Conservation (phyloP, 495 filamentous ascomycete species). For the Parachaetomium inaequale region DNA sequence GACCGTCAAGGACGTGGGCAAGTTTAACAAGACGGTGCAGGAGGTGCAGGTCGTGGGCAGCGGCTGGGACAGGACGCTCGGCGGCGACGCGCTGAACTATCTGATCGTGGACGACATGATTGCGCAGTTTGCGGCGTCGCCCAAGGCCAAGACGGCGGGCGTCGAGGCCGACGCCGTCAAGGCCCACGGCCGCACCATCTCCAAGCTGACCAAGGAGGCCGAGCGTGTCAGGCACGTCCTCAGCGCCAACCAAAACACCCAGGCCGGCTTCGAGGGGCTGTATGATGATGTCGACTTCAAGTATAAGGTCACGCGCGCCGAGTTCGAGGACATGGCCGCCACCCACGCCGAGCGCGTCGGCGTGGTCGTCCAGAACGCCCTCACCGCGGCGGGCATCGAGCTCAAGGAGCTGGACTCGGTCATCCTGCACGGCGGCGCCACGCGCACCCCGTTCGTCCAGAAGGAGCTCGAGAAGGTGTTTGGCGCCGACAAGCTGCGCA, state of each 20-base stretch:
- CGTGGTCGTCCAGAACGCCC: slow-evolving; percentile 66
- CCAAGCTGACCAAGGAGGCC: slow-evolving; percentile 87
- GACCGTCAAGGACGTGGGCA: slow-evolving; percentile 86
- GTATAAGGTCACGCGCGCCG: slow-evolving; percentile 78
- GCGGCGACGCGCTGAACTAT: slow-evolving; percentile 84
- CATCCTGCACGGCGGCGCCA: slow-evolving; percentile 87
- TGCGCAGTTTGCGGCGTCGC: slow-evolving; percentile 65
- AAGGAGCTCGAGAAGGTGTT: slow-evolving; percentile 75
- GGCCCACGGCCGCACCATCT: slow-evolving; percentile 75
- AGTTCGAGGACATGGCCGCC: slow-evolving; percentile 79
- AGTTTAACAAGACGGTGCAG: slow-evolving; percentile 94
- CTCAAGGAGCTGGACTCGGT: slow-evolving; percentile 80
- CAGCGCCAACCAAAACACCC: slow-evolving; percentile 84
- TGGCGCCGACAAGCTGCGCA: slow-evolving; percentile 72
- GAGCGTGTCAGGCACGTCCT: slow-evolving; percentile 85
- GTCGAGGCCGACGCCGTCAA: slow-evolving; percentile 59
- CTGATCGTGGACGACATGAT: slow-evolving; percentile 87
- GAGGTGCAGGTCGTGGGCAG: slow-evolving; percentile 82
- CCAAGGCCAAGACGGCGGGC: slow-evolving; percentile 64
- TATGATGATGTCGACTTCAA: slow-evolving; percentile 90
- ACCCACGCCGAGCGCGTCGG: slow-evolving; percentile 64
- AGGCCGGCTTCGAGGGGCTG: slow-evolving; percentile 76
- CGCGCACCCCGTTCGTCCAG: slow-evolving; percentile 92
- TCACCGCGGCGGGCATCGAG: slow-evolving; percentile 66
- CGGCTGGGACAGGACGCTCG: slow-evolving; percentile 86